Conservation (phyloP, 257 asterid species). For the Solanum infundibuliforme region DNA sequence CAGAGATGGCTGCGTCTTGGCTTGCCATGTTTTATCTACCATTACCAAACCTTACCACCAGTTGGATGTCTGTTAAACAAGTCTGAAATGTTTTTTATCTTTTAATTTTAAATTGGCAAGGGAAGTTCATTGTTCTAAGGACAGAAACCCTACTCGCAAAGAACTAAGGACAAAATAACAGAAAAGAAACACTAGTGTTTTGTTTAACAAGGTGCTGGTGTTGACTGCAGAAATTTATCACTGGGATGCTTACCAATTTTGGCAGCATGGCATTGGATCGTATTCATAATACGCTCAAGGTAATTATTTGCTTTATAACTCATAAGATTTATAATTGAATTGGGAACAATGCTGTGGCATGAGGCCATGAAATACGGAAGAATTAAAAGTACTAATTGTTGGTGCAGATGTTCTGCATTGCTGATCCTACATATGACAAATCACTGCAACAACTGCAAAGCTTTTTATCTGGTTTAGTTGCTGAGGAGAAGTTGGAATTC, state of each 20-base stretch:
- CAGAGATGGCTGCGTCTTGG: background rate
- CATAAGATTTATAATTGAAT: background rate
- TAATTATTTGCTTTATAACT: conserved; percentile 9
- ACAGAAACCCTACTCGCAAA: background rate
- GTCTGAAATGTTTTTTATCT: background rate
- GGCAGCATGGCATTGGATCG: conserved; percentile 98
- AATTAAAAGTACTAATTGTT: background rate
- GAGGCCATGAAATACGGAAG: background rate
- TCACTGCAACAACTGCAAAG: conserved; percentile 89
- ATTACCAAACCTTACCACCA: background rate
- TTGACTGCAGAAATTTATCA: conserved; percentile 69
- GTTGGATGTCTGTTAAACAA: background rate
- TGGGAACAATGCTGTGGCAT: background rate
- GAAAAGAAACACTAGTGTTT: background rate
- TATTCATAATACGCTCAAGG: conserved; percentile 95
- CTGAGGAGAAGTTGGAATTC: conserved; percentile 85
- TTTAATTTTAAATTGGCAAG: background rate
- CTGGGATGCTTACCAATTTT: conserved; percentile 92
- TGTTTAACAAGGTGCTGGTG: background rate
- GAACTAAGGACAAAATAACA: background rate
- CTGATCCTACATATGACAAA: conserved; percentile 91
- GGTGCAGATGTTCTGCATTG: conserved; percentile 83
- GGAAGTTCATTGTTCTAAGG: background rate
- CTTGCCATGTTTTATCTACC: background rate
- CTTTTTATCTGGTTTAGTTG: conserved; percentile 78